Evolutionary conservation across 2,329 filamentous ascomycete species (phyloP).

Genomic region (Harringtonia lauricola): DNA sequence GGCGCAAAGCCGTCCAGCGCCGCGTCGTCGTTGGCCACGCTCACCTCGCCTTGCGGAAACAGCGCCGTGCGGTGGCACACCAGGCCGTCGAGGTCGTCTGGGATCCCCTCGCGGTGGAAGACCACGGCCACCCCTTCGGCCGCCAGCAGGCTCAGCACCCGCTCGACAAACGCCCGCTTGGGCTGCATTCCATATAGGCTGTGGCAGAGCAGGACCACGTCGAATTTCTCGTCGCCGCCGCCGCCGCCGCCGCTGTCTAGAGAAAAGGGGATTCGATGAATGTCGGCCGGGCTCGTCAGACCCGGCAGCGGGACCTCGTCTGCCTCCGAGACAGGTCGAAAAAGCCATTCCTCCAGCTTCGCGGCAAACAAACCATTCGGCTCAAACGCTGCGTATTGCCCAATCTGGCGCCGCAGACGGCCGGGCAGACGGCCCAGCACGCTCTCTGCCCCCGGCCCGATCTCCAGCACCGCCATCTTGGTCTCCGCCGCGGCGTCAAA

Average conservation of each 20-base stretch:
- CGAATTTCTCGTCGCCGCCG: slow-evolving; percentile 28
- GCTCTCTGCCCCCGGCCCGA: slow-evolving; percentile 46
- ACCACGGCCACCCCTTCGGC: slow-evolving; percentile 30
- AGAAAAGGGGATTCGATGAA: slow-evolving; percentile 20
- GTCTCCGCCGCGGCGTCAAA: slow-evolving; percentile 22
- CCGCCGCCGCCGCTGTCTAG: slow-evolving; percentile 11
- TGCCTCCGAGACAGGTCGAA: background rate
- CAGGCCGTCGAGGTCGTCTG: slow-evolving; percentile 36
- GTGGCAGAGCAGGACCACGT: slow-evolving; percentile 51
- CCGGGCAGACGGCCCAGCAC: slow-evolving; percentile 37
- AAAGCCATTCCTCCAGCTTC: slow-evolving; percentile 30
- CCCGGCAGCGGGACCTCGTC: slow-evolving; percentile 32
- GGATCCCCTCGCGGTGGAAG: slow-evolving; percentile 38
- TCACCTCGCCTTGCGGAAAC: slow-evolving; percentile 32
- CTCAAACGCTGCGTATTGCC: slow-evolving; percentile 43
- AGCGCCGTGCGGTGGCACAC: slow-evolving; percentile 33
- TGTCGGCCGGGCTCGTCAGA: slow-evolving; percentile 3
- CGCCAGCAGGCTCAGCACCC: slow-evolving; percentile 37
- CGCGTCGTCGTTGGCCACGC: slow-evolving; percentile 32
- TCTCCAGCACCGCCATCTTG: slow-evolving; percentile 43
- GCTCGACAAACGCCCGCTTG: slow-evolving; percentile 32
- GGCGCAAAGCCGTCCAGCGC: slow-evolving; percentile 16
- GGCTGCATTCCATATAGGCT: slow-evolving; percentile 51
- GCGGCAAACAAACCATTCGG: slow-evolving; percentile 35
- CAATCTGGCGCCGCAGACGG: slow-evolving; percentile 28